These are phyloP conservation scores for Pichia manshurica DNA, from an alignment of 805 yeast genomes.

Conservation along the genomic window DNA sequence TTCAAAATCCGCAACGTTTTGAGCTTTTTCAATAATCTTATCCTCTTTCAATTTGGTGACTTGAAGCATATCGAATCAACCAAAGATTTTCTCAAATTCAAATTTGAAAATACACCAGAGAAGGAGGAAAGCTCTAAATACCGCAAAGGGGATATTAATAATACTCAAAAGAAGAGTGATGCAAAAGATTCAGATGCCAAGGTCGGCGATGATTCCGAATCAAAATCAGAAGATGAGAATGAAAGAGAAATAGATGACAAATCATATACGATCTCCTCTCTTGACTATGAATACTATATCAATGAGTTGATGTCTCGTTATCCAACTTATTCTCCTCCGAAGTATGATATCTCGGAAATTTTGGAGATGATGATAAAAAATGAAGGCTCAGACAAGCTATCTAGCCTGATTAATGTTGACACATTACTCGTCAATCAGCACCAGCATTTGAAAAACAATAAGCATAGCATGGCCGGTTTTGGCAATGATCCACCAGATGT, in stretches of 20 bases:
- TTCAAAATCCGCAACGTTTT: constrained; percentile 54
- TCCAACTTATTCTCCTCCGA: constrained; percentile 60
- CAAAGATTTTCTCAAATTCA: constrained; percentile 41
- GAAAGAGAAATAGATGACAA: constrained; percentile 2
- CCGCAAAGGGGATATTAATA: neutral
- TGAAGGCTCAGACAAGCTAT: constrained; percentile 16
- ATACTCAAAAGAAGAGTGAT: neutral
- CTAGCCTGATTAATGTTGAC: constrained; percentile 22
- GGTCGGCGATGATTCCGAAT: neutral
- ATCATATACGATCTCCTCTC: constrained; percentile 52
- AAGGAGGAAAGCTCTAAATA: neutral
- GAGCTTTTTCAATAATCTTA: constrained; percentile 45
- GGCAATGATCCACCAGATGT: constrained; percentile 32
- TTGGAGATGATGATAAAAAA: constrained; percentile 31
- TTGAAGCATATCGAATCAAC: constrained; percentile 33
- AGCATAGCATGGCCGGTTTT: constrained; percentile 3
- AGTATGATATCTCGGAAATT: constrained; percentile 40
- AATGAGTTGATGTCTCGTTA: constrained; percentile 70
- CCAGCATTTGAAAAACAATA: constrained; percentile 23
- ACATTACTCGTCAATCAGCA: constrained; percentile 30
- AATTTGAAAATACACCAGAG: constrained; percentile 27
- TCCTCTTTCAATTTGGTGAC: constrained; percentile 62
- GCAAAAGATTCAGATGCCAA: neutral
- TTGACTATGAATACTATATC: constrained; percentile 78
- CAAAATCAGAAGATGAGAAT: neutral